Evolutionary conservation across 805 yeast species (phyloP), one percentile per base, ranked within the genome.

Genomic region (Spathaspora passalidarum): DNA sequence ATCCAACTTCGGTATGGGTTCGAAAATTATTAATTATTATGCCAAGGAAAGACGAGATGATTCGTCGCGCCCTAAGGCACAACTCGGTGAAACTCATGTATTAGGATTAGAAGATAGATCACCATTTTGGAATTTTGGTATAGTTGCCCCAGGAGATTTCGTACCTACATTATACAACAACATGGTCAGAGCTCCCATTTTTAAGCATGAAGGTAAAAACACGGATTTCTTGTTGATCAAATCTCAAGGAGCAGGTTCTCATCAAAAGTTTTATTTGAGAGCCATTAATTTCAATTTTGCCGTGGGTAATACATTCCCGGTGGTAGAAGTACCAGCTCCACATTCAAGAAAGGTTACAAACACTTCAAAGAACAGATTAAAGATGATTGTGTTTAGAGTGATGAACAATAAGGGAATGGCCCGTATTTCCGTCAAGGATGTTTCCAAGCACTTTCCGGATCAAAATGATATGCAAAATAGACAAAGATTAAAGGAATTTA

Each of bases 51-150:
- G 74, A 48, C 89, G 84, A 13, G 90, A 87, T 42, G 99, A 94
- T 62, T 78, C 80, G 3, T 75, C 86, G 4, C 79, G 98, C 49
- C 98, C 98, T 0, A 92, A 91, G 57, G 72, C 90, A 21, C 79
- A 88, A 1, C 76, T 90, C 36, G 99, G 99, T 38, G 99, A 94
- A 62, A 94, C 98, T 0, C 94, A 88, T 66, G 96, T 94, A 2
- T 72, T 94, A 32, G 97, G 97, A n/a, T 88, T 88, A 1, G 96
- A 91, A 61, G 99, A 94, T 66, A 78, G 95, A 56, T 88, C 96
- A 6, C 97, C 99, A 10, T 94, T 94, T 62, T 94, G 99, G 98
- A 94, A 91, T 63, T 94, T 90, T 69, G 99, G 99, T 1, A 88
- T 86, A 68, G 98, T 94, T 6, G 96, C 89, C 39, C 88, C 90